These are phyloP conservation scores for Candida smagusa DNA, from an alignment of 1,139 yeast species.

Conservation along the genomic window DNA sequence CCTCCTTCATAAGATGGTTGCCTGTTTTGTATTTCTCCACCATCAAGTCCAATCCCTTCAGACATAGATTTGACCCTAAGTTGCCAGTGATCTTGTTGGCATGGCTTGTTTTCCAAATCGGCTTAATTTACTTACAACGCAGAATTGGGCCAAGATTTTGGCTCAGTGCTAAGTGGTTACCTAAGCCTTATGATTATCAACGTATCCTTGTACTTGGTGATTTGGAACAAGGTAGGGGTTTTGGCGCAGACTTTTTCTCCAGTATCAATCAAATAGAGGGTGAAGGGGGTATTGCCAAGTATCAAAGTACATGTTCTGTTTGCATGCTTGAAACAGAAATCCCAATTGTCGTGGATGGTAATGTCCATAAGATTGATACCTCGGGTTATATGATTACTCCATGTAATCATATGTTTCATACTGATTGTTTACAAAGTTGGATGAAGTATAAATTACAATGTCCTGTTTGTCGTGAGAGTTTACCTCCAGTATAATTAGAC, in stretches of 20 bases:
- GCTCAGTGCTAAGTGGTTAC: constrained; percentile 69
- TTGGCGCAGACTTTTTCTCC: constrained; percentile 35
- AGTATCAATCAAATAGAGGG: constrained; percentile 30
- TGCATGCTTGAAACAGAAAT: constrained; percentile 78
- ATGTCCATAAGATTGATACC: constrained; percentile 21
- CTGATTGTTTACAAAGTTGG: constrained; percentile 86
- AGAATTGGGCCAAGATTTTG: constrained; percentile 79
- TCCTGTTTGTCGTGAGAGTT: constrained; percentile 83
- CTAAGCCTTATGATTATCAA: constrained; percentile 81
- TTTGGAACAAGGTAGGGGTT: constrained; percentile 51
- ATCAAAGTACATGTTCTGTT: constrained; percentile 71
- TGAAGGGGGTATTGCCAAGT: constrained; percentile 23
- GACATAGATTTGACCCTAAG: constrained; percentile 55
- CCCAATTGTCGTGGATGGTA: constrained; percentile 43
- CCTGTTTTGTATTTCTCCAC: constrained; percentile 66
- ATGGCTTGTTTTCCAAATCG: constrained; percentile 60
- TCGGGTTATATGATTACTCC: constrained; percentile 84
- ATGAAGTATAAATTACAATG: constrained; percentile 91
- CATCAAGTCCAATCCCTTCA: constrained; percentile 38
- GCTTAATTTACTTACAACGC: constrained; percentile 57
- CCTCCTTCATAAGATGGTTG: constrained; percentile 56
- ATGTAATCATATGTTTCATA: constrained; percentile 85
- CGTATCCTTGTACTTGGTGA: constrained; percentile 60
- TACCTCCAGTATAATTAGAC: constrained; percentile 76
- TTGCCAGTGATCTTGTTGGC: constrained; percentile 42